These are phyloP conservation scores for Fraxinus paxiana DNA, from an alignment of 305 asterid genomes.

Conservation along the genomic window DNA sequence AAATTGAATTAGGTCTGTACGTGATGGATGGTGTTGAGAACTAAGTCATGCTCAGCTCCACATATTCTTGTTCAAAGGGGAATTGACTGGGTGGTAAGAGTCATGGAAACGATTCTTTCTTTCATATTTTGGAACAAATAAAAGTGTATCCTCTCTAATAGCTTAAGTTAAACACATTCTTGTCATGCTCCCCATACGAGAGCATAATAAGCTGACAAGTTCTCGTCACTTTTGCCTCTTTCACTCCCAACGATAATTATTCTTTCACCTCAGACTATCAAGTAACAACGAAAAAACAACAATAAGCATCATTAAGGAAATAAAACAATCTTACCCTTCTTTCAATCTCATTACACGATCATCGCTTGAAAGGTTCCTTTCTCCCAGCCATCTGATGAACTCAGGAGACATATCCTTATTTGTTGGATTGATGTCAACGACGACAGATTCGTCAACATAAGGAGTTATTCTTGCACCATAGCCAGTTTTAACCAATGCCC, in stretches of 20 bases:
- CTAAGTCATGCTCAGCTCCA: too few relatives aligned
- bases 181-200: not conserved
- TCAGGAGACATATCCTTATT: slow-evolving; percentile 58
- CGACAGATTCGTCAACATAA: slow-evolving; percentile 56
- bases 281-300: not conserved
- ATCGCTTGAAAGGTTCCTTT: slow-evolving; percentile 66
- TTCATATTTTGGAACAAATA: not conserved
- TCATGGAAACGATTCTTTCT: too few relatives aligned
- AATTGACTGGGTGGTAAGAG: too few relatives aligned
- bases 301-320: not conserved
- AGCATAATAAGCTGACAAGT: not conserved
- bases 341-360: slow-evolving; percentile 66
- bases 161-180: not conserved
- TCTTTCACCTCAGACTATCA: not conserved
- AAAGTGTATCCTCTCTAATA: not conserved
- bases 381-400: slow-evolving; percentile 59
- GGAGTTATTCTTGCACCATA: slow-evolving; percentile 73
- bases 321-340: slow-evolving; percentile 58
- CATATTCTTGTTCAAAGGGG: too few relatives aligned
- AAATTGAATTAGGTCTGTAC: not conserved
- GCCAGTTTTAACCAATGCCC: slow-evolving; percentile 82
- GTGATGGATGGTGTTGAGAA: not conserved
- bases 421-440: slow-evolving; percentile 51
- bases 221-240: not conserved
- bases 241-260: not conserved